phyloP scores from a whole-genome alignment of 2,329 filamentous ascomycete genomes.

The Huntiella moniliformis region DNA sequence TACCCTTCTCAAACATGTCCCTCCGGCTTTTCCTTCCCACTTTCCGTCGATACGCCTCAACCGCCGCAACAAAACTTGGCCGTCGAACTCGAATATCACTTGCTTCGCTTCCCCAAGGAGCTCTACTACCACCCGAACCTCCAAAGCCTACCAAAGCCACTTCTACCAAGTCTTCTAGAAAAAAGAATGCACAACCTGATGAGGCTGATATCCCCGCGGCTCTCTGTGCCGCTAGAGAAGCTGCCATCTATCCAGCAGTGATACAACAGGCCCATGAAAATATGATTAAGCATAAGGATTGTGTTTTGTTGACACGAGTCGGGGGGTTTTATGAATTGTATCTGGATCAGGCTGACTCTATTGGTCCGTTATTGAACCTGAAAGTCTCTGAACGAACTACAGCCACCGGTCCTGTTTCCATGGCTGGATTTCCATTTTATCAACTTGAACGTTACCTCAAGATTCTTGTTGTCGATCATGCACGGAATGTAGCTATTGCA shows the following conservation, averaged over 20 bases:
- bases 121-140: too few relatives aligned
- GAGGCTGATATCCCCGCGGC: too few relatives aligned
- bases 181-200: too few relatives aligned
- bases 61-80: too few relatives aligned
- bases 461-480: constrained; percentile 74
- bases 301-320: constrained; percentile 77
- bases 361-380: constrained; percentile 67
- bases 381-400: constrained; percentile 72
- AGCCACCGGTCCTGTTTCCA: constrained; percentile 59
- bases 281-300: constrained; percentile 79
- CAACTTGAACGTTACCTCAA: constrained; percentile 89
- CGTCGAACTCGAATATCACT: too few relatives aligned
- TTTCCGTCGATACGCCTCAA: too few relatives aligned
- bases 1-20: too few relatives aligned
- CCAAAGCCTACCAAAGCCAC: too few relatives aligned
- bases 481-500: constrained; percentile 79
- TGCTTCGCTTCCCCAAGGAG: too few relatives aligned
- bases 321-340: constrained; percentile 97
- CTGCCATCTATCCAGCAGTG: constrained; percentile 61
- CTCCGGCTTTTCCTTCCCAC: too few relatives aligned
- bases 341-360: constrained; percentile 84
- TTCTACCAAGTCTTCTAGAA: too few relatives aligned
- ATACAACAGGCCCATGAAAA: constrained; percentile 72
- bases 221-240: constrained; percentile 16
- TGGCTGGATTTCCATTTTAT: constrained; percentile 90